These are phyloP conservation scores for Nicotiana rustica DNA, from an alignment of 305 asterid species.

Conservation along the genomic window DNA sequence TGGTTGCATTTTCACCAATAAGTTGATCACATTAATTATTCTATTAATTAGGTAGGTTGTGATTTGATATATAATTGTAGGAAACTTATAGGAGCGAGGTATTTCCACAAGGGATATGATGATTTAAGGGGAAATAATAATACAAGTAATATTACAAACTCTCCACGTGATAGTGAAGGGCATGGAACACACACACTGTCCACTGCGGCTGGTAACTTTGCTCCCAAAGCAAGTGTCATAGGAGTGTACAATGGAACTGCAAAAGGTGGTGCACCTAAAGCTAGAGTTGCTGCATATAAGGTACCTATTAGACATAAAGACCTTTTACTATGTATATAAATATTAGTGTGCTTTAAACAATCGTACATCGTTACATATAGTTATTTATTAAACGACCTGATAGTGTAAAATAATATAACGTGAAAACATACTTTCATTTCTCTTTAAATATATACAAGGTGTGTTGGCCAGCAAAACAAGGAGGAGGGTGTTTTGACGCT, in stretches of 20 bases:
- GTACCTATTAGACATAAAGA: neutral
- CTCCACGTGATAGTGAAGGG: constrained; percentile 56
- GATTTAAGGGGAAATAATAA: neutral
- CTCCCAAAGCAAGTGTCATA: constrained; percentile 55
- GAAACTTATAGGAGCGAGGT: constrained; percentile 39
- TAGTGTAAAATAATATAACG: neutral
- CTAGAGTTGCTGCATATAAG: constrained; percentile 67
- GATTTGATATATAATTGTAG: neutral
- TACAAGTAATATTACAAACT: constrained; percentile 27
- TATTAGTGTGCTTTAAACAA: neutral
- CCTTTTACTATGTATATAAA: neutral
- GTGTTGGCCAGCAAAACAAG: constrained; percentile 33
- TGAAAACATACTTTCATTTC: neutral
- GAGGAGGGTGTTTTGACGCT: constrained; percentile 35
- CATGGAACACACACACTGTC: constrained; percentile 80
- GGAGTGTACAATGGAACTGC: constrained; percentile 68
- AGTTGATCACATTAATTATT: too few relatives aligned
- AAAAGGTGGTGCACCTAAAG: constrained; percentile 72
- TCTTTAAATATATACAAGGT: constrained; percentile 34
- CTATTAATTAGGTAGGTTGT: neutral
- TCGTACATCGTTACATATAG: neutral
- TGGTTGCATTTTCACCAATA: too few relatives aligned
- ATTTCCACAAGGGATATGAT: constrained; percentile 36
- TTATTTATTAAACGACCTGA: neutral
- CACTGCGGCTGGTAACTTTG: constrained; percentile 68